A percentile compares a stretch with the other conserved stretches of the same genome.
phyloP scores from a whole-genome alignment of 768 basidiomycete genomes.

The Cantharellus anzutake region DNA sequence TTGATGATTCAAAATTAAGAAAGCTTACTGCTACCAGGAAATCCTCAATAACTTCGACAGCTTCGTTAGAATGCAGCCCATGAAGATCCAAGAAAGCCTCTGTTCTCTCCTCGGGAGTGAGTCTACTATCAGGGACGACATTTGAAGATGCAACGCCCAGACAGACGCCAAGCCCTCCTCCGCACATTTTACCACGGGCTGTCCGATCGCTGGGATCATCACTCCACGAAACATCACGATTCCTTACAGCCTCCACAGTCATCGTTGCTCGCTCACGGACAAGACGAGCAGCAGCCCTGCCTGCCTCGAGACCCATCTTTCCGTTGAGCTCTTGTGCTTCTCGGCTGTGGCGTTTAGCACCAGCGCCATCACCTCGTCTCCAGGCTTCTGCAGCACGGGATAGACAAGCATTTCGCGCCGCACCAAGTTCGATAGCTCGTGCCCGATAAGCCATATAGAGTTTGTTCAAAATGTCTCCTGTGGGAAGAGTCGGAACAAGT shows the following conservation, averaged over 20 bases:
- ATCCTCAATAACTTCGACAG: conserved; percentile 74
- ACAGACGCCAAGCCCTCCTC: conserved; percentile 67
- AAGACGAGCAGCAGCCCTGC: conserved; percentile 63
- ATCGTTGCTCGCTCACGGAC: conserved; percentile 64
- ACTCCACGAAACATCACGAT: conserved; percentile 52
- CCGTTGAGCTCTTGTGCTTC: conserved; percentile 89
- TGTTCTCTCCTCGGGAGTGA: conserved; percentile 72
- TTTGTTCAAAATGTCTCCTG: conserved; percentile 58
- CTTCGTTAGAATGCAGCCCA: conserved; percentile 86
- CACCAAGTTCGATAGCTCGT: conserved; percentile 78
- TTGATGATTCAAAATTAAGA: not conserved
- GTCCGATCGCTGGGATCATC: conserved; percentile 71
- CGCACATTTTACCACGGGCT: conserved; percentile 53
- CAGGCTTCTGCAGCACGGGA: conserved; percentile 93
- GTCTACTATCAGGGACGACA: conserved; percentile 19
- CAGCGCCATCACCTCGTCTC: conserved; percentile 87
- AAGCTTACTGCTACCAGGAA: conserved; percentile 68
- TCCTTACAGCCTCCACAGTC: conserved; percentile 56
- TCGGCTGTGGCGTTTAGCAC: conserved; percentile 82
- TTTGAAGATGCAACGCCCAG: conserved; percentile 64
- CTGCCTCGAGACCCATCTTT: conserved; percentile 77
- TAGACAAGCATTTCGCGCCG: conserved; percentile 83
- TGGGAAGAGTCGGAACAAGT: conserved; percentile 73
- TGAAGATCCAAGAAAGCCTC: conserved; percentile 82
- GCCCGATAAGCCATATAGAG: conserved; percentile 82